A percentile compares a stretch with the other conserved stretches of the same genome.
Evolutionary conservation across 148 eudicot genomes (phyloP).

Genomic region (Selenicereus undatus): DNA sequence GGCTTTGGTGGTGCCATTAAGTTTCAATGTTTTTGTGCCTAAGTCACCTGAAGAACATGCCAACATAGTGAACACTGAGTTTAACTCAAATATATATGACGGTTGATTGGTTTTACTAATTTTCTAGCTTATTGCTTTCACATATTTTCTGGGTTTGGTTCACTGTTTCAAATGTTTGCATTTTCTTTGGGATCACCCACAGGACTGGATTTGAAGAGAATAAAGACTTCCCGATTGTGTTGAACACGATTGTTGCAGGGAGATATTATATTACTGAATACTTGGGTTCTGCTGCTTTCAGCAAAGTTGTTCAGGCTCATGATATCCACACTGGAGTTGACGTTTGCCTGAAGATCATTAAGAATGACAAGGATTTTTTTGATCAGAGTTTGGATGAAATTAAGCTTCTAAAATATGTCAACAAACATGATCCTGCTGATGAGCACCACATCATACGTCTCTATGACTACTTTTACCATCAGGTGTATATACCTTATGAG

Average conservation of each 20-base stretch:
- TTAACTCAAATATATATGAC: neutral
- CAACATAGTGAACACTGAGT: neutral
- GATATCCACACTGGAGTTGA: conserved; percentile 77
- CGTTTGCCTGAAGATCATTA: conserved; percentile 95
- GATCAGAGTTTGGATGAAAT: conserved; percentile 99
- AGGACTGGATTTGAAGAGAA: conserved; percentile 98
- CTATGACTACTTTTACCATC: conserved; percentile 91
- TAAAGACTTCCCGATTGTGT: conserved; percentile 74
- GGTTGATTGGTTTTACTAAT: neutral
- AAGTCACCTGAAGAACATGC: neutral
- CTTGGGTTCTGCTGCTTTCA: conserved; percentile 94
- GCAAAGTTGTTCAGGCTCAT: conserved; percentile 93
- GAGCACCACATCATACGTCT: conserved; percentile 78
- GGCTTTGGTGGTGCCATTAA: neutral
- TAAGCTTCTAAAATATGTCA: conserved; percentile 92
- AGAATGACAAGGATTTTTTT: conserved; percentile 93
- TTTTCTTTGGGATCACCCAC: conserved; percentile 23
- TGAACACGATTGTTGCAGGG: conserved; percentile 69
- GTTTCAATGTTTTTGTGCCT: too few species aligned
- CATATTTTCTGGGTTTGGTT: neutral
- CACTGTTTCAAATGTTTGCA: conserved; percentile 10
- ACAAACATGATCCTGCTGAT: conserved; percentile 92
- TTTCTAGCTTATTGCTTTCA: neutral
- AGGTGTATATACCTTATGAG: conserved; percentile 37
- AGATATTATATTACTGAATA: conserved; percentile 78